Conservation (phyloP, 2,329 filamentous ascomycete species). For the Incumbomyces lentus region DNA sequence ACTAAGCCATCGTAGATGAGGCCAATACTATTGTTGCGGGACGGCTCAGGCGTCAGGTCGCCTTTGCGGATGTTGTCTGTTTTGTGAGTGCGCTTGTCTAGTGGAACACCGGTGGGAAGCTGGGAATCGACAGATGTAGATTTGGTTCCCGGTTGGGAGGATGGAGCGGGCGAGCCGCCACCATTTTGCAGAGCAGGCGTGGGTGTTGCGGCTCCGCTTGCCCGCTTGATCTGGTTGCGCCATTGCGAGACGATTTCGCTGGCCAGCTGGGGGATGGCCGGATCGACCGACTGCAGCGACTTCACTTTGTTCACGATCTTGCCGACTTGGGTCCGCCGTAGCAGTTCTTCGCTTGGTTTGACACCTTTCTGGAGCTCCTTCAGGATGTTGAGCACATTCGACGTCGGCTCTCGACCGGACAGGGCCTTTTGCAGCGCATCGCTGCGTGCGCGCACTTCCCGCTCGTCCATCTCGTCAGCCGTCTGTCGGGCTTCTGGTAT, state of each 20-base stretch:
- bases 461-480: conserved; percentile 55
- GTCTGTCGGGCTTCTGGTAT: not conserved
- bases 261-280: conserved; percentile 61
- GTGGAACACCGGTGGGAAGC: conserved; percentile 35
- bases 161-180: conserved; percentile 39
- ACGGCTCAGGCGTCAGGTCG: conserved; percentile 56
- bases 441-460: conserved; percentile 67
- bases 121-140: conserved; percentile 27
- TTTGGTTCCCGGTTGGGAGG: not conserved
- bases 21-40: conserved; percentile 76
- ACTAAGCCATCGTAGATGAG: conserved; percentile 90
- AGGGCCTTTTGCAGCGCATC: conserved; percentile 73
- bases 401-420: conserved; percentile 60
- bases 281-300: conserved; percentile 57
- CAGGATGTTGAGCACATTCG: conserved; percentile 63
- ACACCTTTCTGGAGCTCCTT: conserved; percentile 71
- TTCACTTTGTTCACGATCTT: conserved; percentile 81
- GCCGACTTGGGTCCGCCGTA: conserved; percentile 85
- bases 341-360: conserved; percentile 74
- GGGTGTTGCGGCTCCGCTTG: conserved; percentile 18
- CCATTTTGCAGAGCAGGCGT: conserved; percentile 34
- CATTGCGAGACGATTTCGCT: conserved; percentile 78
- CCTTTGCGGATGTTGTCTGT: conserved; percentile 70
- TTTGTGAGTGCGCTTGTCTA: conserved; percentile 71
- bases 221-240: conserved; percentile 63